Evolutionary conservation across 169 alveolate species (phyloP), one percentile per base, ranked within the genome.

Genomic region (Babesia caballi): DNA sequence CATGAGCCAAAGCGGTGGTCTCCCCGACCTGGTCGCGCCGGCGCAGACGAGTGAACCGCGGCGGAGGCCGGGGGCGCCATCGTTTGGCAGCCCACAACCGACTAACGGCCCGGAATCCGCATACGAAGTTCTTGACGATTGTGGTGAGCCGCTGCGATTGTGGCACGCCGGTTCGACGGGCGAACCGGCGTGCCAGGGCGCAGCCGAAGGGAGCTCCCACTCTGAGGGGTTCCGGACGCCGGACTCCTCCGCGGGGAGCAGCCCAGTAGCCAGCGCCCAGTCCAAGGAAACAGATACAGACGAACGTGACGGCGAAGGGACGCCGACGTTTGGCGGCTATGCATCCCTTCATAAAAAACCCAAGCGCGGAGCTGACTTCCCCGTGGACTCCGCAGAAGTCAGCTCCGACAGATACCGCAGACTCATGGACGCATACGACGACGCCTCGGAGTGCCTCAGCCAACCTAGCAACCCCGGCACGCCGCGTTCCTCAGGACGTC

Each of bases 381-480:
- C 44, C 14, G n/a, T 38, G n/a, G 44, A 38, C 23, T 4, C 23
- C 19, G 11, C 25, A 0, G 54, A 44, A 6, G 46, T 41, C 28
- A 61, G 41, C 4, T 61, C 71, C 19, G 71, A 61, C 42, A 61
- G 58, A 61, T 63, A 63, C 21, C 58, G 73, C 33, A 63, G 36
- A 12, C 49, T 44, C 15, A 40, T 49, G 44, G 60, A 44, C 1
- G 60, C 8, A 8, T 49, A 47, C 47, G 35, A 49, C 44, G 73
- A 47, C 42, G 33, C 54, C 0, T 30, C 73, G 25, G 61, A 49
- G 60, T 63, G 73, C 49, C 46, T 19, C 47, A 63, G 73, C 36
- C 70, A 60, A 32, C 7, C n/a, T 21, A 42, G 57, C 47, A 38
- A 51, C 0, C 33, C 6, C 19, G 0, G 15, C 42, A 17, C 1